Evolutionary conservation across 441 rosid species (phyloP), one percentile per base, ranked within the genome.

Genomic region (Syzygium malaccense): DNA sequence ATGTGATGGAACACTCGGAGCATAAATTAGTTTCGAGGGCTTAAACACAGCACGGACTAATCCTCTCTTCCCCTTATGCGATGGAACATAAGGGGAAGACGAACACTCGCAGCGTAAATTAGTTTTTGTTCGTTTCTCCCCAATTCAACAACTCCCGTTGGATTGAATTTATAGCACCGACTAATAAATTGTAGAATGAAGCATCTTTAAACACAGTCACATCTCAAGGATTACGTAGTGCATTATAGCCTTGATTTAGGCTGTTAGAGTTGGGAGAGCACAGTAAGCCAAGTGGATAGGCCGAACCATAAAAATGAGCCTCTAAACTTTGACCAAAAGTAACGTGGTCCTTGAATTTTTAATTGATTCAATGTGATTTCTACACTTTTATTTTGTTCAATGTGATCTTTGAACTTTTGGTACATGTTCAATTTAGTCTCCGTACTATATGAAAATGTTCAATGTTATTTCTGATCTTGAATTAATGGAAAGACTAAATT

Each of bases 391-490:
- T 13, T 51, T 51, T 51, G 1, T 51, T 51, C 14, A 51, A 12
- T 51, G 5, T 51, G 54, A 17, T 13, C 11, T 2, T 2, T 58
- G 0, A 58, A 12, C 0, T 58, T 58, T 58, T 11, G 0, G 1
- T 1, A 58, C 7, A 5, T 12, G 0, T 26, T 58, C 7, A 58
- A 58, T 58, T 26, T 58, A 58, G 1, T 58, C 2, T 0, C 13
- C 1, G 5, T 3, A 58, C 1, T 58, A 58, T 58, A 26, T 58
- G 54, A 0, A 26, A 58, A 26, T 2, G 3, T 51, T 51, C 54
- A 11, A 11, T 26, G 64, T 5, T 26, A 0, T 58, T 30, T 1
- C 0, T 26, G 0, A 26, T 26, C 26, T 58, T 58, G 0, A 0
- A 26, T 58, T 26, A 26, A 10, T 8, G 1, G 7, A 14, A 26